A percentile compares a stretch with the other conserved stretches of the same genome.
These are phyloP conservation scores for Eutrema japonicum DNA, from an alignment of 345 rosid genomes.

Conservation along the genomic window DNA sequence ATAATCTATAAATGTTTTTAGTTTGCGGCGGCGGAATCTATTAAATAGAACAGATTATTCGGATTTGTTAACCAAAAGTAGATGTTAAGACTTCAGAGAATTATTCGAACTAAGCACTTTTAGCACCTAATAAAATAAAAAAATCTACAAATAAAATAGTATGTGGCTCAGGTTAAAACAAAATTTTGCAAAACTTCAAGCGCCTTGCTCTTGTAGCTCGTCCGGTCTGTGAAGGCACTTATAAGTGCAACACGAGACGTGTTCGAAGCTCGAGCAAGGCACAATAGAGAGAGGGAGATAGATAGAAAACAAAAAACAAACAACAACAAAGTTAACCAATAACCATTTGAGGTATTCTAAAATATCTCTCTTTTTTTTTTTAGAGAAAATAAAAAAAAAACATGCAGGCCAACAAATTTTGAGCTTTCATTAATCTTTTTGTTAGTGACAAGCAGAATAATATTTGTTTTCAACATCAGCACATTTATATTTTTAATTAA, in stretches of 20 bases:
- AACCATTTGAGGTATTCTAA: neutral
- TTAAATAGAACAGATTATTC: too few species aligned
- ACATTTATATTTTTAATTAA: neutral
- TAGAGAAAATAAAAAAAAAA: neutral
- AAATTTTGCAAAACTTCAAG: neutral
- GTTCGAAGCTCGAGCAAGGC: slow-evolving; percentile 14
- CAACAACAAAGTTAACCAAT: neutral
- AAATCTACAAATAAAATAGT: too few species aligned
- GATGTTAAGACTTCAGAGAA: too few species aligned
- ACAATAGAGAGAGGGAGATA: neutral
- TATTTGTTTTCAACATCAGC: neutral
- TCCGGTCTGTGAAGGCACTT: neutral
- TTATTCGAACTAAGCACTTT: too few species aligned
- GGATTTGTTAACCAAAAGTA: too few species aligned
- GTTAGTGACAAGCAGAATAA: neutral
- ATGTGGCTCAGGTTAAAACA: neutral
- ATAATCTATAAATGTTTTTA: too few species aligned
- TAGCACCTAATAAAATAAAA: too few species aligned
- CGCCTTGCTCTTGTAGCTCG: slow-evolving; percentile 9
- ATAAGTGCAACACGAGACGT: neutral
- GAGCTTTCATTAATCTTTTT: neutral
- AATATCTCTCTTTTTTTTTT: neutral
- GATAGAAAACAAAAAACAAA: too few species aligned
- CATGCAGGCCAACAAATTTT: neutral
- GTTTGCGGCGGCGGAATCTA: too few species aligned